Evolutionary conservation across 2,329 filamentous ascomycete genomes (phyloP).

Genomic region (Periconia sp.): DNA sequence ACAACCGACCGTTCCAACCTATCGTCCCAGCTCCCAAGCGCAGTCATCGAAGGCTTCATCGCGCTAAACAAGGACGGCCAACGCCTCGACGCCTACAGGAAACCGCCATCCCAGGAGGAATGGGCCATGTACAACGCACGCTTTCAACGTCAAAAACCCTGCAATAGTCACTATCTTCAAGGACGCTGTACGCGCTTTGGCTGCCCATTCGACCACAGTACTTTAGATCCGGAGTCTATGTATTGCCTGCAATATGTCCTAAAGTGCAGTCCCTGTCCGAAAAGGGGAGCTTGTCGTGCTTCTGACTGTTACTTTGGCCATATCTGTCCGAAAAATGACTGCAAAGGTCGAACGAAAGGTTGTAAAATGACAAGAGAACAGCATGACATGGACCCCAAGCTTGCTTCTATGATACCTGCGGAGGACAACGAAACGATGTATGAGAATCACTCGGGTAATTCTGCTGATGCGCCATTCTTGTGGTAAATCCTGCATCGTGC

Average conservation of each 20-base stretch:
- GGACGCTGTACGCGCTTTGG: constrained; percentile 40
- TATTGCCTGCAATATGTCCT: constrained; percentile 55
- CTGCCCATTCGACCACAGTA: constrained; percentile 56
- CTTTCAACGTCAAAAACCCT: constrained; percentile 50
- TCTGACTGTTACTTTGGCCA: constrained; percentile 56
- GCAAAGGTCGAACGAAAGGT: constrained; percentile 22
- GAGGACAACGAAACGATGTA: background rate
- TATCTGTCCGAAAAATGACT: constrained; percentile 46
- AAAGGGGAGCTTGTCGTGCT: constrained; percentile 50
- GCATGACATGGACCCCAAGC: constrained; percentile 25
- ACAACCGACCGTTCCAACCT: constrained; percentile 17
- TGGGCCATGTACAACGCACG: constrained; percentile 47
- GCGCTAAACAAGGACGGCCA: constrained; percentile 55
- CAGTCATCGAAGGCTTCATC: constrained; percentile 36
- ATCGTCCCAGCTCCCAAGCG: constrained; percentile 21
- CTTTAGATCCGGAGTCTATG: constrained; percentile 47
- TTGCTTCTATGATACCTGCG: constrained; percentile 26
- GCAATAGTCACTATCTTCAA: constrained; percentile 57
- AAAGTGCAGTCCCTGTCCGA: constrained; percentile 51
- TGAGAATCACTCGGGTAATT: background rate
- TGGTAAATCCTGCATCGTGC: too few species aligned
- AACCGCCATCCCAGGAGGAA: constrained; percentile 44
- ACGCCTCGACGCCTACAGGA: constrained; percentile 55
- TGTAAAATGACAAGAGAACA: constrained; percentile 33
- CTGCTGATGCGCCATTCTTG: too few species aligned